Evolutionary conservation across 192 early-diverging fungal genomes (phyloP), one percentile per base, ranked within the genome.

Genomic region (Funneliformis mosseae): DNA sequence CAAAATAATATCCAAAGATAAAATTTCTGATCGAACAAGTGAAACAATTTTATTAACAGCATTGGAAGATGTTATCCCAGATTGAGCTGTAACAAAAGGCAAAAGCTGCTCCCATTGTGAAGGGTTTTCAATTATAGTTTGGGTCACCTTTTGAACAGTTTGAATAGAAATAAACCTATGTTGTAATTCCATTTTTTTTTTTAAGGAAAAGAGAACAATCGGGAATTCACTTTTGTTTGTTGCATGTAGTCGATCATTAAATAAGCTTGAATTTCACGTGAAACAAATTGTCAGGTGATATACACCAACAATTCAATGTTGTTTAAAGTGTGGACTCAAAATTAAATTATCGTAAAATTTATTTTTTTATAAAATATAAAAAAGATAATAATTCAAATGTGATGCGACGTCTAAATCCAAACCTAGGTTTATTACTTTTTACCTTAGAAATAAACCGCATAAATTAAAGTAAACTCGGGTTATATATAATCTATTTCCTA

Each of bases 41-140:
- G 12, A 27, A 38, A 21, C 18, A 8, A 75, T 23, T 38, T 60
- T 60, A 9, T 50, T 60, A n/a, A 75, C 25, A 8, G 74, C 74
- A 60, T 50, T 75, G 18, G 74, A 75, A 23, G 74, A 75, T 38
- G 38, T 60, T 21, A 75, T 75, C 18, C 33, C 55, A 33, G 50
- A 60, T 23, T 11, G 12, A 50, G 74, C 59, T 59, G 9, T 38
- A 33, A 75, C 27, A 39, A 60, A 75, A 75, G 45, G 12, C 50
- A 48, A 75, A n/a, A 75, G 27, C 27, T 75, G 23, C 5, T 39
- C 73, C 11, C 55, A 60, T 38, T 23, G 74, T 18, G 74, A 39
- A 60, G 46, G 41, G 8, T 43, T 70, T 42, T 7, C 68, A 70
- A 42, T 23, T 41, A 70, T 43, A 10, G 10, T n/a, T 21, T 70